phyloP scores from a whole-genome alignment of 768 basidiomycete species.

The Holtermanniella nyarrowii region DNA sequence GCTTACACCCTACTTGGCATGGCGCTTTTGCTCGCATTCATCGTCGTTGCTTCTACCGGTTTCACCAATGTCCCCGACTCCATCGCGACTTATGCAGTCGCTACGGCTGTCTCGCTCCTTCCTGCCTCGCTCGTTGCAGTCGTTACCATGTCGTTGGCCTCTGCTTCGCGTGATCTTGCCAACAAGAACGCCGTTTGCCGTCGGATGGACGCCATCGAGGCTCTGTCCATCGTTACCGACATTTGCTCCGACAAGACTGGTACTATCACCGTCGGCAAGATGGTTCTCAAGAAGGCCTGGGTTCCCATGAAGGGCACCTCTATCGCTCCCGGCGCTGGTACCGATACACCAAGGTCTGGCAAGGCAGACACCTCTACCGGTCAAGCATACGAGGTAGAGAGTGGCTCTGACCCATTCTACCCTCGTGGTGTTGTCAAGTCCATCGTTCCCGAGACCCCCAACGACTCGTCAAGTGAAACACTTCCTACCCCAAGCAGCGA shows the following conservation, averaged over 20 bases:
- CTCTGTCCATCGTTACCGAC: slow-evolving; percentile 50
- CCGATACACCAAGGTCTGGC: slow-evolving; percentile 10
- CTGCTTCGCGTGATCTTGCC: slow-evolving; percentile 50
- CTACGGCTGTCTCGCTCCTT: slow-evolving; percentile 42
- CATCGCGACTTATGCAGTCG: slow-evolving; percentile 42
- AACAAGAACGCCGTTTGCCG: slow-evolving; percentile 53
- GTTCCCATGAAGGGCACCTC: slow-evolving; percentile 25
- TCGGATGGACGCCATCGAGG: slow-evolving; percentile 56
- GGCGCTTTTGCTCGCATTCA: slow-evolving; percentile 39
- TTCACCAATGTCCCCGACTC: slow-evolving; percentile 37
- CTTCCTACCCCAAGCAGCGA: background rate
- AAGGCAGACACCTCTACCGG: slow-evolving; percentile 24
- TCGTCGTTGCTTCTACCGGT: slow-evolving; percentile 42
- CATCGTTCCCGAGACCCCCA: slow-evolving; percentile 8
- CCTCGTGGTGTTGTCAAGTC: slow-evolving; percentile 37
- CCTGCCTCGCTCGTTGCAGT: slow-evolving; percentile 47
- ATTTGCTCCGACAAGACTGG: slow-evolving; percentile 61
- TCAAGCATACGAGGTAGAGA: slow-evolving; percentile 37
- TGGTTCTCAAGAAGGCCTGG: slow-evolving; percentile 45
- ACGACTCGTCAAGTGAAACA: background rate
- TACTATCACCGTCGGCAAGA: slow-evolving; percentile 47
- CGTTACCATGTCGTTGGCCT: slow-evolving; percentile 52
- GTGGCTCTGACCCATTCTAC: slow-evolving; percentile 39
- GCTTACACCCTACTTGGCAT: slow-evolving; percentile 39
- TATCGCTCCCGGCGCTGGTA: slow-evolving; percentile 25